Evolutionary conservation across 768 basidiomycete genomes (phyloP).

Genomic region (Candolleomyces efflorescens): DNA sequence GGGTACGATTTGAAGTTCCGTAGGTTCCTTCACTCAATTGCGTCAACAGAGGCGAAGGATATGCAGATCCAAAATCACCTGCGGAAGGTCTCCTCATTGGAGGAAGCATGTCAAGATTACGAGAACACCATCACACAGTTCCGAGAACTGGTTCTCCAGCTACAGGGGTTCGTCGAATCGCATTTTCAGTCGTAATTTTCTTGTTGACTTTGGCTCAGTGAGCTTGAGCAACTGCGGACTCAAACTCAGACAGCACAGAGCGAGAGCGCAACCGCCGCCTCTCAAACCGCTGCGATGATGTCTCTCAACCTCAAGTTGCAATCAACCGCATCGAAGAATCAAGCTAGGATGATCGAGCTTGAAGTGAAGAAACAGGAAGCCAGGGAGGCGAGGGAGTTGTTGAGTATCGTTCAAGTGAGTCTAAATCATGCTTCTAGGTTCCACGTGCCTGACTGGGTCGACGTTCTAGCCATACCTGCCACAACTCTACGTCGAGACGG

Average conservation of each 20-base stretch:
- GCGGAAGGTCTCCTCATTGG: constrained; percentile 61
- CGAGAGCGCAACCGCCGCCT: constrained; percentile 78
- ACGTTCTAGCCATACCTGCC: constrained; percentile 78
- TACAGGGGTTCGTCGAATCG: constrained; percentile 59
- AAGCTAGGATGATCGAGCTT: constrained; percentile 83
- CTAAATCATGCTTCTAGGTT: background rate
- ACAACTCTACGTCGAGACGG: constrained; percentile 83
- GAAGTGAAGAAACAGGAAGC: constrained; percentile 87
- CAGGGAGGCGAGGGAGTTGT: constrained; percentile 72
- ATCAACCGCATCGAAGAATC: constrained; percentile 85
- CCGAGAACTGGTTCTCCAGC: constrained; percentile 80
- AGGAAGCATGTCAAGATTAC: constrained; percentile 79
- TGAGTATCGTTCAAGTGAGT: constrained; percentile 76
- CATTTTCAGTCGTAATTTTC: background rate
- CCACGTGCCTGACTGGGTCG: constrained; percentile 3
- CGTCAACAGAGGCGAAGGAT: constrained; percentile 64
- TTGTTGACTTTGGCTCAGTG: constrained; percentile 41
- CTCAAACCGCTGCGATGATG: constrained; percentile 91
- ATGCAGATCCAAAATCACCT: constrained; percentile 61
- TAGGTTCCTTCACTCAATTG: background rate
- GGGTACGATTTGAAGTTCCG: too few species aligned
- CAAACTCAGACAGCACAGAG: constrained; percentile 83
- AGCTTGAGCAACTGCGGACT: constrained; percentile 77
- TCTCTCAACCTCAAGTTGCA: constrained; percentile 94
- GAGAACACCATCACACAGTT: constrained; percentile 90